Conservation (phyloP, 2,329 filamentous ascomycete genomes). For the Davidsoniella virescens region DNA sequence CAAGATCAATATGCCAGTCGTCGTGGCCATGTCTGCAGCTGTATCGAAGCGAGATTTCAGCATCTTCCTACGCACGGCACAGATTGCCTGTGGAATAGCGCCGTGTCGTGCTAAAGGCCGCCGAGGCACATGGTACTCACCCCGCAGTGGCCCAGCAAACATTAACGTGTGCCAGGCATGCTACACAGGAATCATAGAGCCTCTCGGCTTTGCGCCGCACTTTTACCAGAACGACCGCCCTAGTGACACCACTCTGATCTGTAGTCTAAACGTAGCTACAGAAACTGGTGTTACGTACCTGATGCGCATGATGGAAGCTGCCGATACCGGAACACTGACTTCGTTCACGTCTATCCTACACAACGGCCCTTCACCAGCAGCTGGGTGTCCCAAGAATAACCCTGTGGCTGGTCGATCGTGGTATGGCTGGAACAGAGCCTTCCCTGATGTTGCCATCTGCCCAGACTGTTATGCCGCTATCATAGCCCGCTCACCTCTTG, state of each 20-base stretch:
- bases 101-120: conserved; percentile 19
- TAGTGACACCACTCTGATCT: conserved; percentile 16
- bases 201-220: conserved; percentile 17
- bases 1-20: conserved; percentile 15
- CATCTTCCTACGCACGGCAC: conserved; percentile 18
- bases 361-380: not conserved
- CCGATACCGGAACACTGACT: conserved; percentile 21
- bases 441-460: conserved; percentile 18
- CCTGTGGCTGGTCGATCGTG: conserved; percentile 17
- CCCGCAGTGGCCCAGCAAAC: conserved; percentile 13
- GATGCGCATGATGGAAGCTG: conserved; percentile 17
- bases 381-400: conserved; percentile 19
- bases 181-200: conserved; percentile 18
- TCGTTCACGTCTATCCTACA: conserved; percentile 18
- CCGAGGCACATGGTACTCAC: conserved; percentile 21
- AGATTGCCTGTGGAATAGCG: conserved; percentile 15
- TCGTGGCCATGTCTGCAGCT: conserved; percentile 17
- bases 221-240: conserved; percentile 17
- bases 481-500: conserved; percentile 18
- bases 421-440: conserved; percentile 22
- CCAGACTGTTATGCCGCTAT: conserved; percentile 21
- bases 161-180: conserved; percentile 22
- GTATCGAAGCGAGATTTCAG: conserved; percentile 17
- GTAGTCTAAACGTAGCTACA: conserved; percentile 18
- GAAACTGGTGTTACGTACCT: conserved; percentile 18